Evolutionary conservation across 345 rosid genomes (phyloP).

Genomic region (Brassica incana): DNA sequence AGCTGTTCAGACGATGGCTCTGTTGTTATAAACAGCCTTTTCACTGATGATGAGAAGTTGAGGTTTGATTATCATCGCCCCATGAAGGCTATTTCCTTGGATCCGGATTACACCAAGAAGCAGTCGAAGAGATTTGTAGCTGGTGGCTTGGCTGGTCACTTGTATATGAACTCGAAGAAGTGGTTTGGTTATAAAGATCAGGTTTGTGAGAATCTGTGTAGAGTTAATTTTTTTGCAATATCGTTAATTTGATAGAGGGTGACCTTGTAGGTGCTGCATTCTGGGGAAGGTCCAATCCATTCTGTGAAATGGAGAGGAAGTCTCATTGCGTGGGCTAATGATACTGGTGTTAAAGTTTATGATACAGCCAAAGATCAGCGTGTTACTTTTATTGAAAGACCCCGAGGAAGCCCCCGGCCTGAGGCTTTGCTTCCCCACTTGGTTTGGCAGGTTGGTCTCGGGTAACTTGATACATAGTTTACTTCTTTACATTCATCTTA

Average conservation of each 20-base stretch:
- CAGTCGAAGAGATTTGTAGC: conserved; percentile 80
- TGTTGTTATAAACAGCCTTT: conserved; percentile 86
- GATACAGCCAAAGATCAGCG: conserved; percentile 90
- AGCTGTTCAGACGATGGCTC: conserved; percentile 99
- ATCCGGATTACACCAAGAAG: conserved; percentile 81
- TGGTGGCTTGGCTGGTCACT: conserved; percentile 97
- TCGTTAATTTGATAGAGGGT: conserved; percentile 15
- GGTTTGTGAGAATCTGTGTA: conserved; percentile 48
- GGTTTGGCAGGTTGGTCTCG: conserved; percentile 91
- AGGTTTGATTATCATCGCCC: conserved; percentile 96
- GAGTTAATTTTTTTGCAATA: conserved; percentile 1
- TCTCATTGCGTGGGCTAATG: conserved; percentile 99
- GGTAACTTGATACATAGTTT: neutral
- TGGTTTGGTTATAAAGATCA: conserved; percentile 91
- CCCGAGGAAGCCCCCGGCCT: conserved; percentile 87
- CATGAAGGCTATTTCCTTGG: conserved; percentile 91
- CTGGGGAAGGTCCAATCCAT: conserved; percentile 99
- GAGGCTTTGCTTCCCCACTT: conserved; percentile 90
- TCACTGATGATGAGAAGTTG: conserved; percentile 85
- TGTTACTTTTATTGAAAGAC: conserved; percentile 91
- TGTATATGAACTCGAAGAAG: conserved; percentile 79
- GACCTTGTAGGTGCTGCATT: conserved; percentile 73
- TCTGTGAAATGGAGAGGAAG: conserved; percentile 86
- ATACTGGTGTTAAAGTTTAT: conserved; percentile 91
- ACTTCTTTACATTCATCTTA: neutral